phyloP scores from a whole-genome alignment of 495 filamentous ascomycete species.

The Lindgomyces ingoldianus region DNA sequence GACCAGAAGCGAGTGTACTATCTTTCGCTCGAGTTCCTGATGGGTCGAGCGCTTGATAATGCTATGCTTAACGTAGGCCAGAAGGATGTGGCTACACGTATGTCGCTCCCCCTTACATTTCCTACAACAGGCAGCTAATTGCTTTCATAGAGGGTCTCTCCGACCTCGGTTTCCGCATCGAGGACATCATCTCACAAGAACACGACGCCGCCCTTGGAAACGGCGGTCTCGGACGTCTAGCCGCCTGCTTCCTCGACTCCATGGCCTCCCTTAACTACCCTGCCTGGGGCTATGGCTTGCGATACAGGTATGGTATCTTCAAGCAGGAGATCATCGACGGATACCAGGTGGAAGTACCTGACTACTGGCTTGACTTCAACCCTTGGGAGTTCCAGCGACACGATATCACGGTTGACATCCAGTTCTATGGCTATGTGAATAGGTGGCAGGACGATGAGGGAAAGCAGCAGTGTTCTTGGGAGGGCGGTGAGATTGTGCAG shows the following conservation, averaged over 20 bases:
- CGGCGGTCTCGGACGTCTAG: conserved; percentile 89
- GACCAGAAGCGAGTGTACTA: conserved; percentile 97
- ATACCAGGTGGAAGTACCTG: conserved; percentile 95
- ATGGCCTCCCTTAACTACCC: conserved; percentile 91
- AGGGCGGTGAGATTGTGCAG: conserved; percentile 88
- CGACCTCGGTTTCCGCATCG: conserved; percentile 93
- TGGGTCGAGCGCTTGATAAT: conserved; percentile 96
- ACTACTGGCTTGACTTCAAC: conserved; percentile 99
- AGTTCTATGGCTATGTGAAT: conserved; percentile 86
- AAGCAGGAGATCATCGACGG: conserved; percentile 98
- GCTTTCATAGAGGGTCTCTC: conserved; percentile 64
- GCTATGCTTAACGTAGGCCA: conserved; percentile 93
- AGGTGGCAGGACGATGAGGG: conserved; percentile 75
- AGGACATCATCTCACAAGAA: conserved; percentile 93
- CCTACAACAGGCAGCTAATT: background rate
- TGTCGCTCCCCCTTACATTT: background rate
- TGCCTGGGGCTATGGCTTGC: conserved; percentile 94
- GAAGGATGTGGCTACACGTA: conserved; percentile 81
- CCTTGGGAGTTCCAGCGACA: conserved; percentile 98
- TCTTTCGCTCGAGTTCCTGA: conserved; percentile 92
- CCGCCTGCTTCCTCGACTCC: conserved; percentile 95
- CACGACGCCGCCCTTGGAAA: conserved; percentile 96
- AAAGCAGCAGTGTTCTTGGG: conserved; percentile 72
- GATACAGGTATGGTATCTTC: conserved; percentile 98
- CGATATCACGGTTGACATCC: conserved; percentile 91